Evolutionary conservation across 1,139 yeast species (phyloP).

Genomic region (Debaryomyces fabryi): DNA sequence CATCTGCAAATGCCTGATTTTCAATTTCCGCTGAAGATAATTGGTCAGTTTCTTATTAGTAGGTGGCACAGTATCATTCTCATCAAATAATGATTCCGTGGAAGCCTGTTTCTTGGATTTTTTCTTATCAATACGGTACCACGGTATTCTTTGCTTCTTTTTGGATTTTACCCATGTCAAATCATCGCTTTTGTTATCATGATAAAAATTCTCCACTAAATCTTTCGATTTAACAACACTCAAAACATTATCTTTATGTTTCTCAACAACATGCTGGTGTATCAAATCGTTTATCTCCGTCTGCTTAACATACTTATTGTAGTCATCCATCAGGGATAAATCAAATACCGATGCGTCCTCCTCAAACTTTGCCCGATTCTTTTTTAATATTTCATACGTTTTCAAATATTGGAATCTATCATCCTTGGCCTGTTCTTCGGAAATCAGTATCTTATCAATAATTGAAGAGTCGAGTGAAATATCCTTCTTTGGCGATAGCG

Average conservation of each 20-base stretch:
- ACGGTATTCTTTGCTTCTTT: constrained; percentile 10
- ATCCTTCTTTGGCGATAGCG: background rate
- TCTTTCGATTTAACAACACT: constrained; percentile 34
- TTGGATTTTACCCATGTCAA: constrained; percentile 5
- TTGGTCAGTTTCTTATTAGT: constrained; percentile 9
- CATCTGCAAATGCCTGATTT: constrained; percentile 75
- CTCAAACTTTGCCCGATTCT: constrained; percentile 13
- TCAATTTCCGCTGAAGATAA: constrained; percentile 56
- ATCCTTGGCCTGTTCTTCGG: constrained; percentile 12
- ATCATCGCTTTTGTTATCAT: constrained; percentile 15
- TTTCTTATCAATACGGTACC: constrained; percentile 15
- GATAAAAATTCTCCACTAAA: constrained; percentile 33
- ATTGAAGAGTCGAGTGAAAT: constrained; percentile 31
- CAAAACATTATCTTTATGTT: constrained; percentile 23
- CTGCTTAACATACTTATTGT: constrained; percentile 36
- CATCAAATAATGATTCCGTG: constrained; percentile 13
- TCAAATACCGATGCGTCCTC: constrained; percentile 36
- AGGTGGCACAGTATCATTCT: constrained; percentile 15
- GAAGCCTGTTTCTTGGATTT: constrained; percentile 11
- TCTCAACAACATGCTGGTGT: constrained; percentile 20
- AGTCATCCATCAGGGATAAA: constrained; percentile 42
- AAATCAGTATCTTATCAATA: constrained; percentile 22
- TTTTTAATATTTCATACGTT: constrained; percentile 27
- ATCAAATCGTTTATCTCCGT: constrained; percentile 41
- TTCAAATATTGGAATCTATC: constrained; percentile 36